Conservation (phyloP, 768 basidiomycete species). For the Leccinum fibrillosum region DNA sequence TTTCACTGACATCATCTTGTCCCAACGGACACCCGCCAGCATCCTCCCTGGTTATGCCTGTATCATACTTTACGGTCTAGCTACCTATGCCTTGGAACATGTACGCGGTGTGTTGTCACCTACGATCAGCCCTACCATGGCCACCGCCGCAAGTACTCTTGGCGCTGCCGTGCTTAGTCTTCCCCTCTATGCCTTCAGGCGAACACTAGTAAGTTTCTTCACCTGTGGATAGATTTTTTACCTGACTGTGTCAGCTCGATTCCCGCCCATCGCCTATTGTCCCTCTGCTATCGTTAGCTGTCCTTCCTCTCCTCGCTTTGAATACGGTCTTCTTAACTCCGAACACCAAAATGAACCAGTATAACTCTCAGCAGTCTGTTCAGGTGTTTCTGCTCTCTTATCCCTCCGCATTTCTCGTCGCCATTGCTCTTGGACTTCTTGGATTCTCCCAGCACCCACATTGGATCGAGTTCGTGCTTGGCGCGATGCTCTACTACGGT, state of each 20-base stretch:
- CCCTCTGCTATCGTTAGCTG: constrained; percentile 54
- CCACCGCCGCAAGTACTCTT: constrained; percentile 52
- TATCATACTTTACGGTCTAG: constrained; percentile 53
- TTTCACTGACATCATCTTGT: constrained; percentile 48
- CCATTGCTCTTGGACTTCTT: constrained; percentile 54
- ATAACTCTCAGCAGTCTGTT: constrained; percentile 46
- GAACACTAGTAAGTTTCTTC: constrained; percentile 47
- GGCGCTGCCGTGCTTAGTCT: constrained; percentile 63
- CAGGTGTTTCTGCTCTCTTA: constrained; percentile 62
- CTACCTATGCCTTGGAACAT: constrained; percentile 61
- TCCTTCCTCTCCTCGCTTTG: constrained; percentile 61
- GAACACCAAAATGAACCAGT: constrained; percentile 45
- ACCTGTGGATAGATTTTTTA: background rate
- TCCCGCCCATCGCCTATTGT: constrained; percentile 49
- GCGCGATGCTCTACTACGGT: constrained; percentile 64
- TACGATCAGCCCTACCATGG: constrained; percentile 53
- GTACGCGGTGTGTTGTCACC: constrained; percentile 56
- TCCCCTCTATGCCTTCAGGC: constrained; percentile 61
- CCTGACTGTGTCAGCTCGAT: constrained; percentile 39
- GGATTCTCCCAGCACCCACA: constrained; percentile 60
- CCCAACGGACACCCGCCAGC: constrained; percentile 36
- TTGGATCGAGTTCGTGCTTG: constrained; percentile 59
- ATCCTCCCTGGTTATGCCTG: constrained; percentile 66
- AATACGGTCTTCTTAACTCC: constrained; percentile 60
- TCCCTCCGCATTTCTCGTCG: constrained; percentile 45